Base-by-base conservation (phyloP, 345 rosid species). In the Capsella bursapastoris region DNA sequence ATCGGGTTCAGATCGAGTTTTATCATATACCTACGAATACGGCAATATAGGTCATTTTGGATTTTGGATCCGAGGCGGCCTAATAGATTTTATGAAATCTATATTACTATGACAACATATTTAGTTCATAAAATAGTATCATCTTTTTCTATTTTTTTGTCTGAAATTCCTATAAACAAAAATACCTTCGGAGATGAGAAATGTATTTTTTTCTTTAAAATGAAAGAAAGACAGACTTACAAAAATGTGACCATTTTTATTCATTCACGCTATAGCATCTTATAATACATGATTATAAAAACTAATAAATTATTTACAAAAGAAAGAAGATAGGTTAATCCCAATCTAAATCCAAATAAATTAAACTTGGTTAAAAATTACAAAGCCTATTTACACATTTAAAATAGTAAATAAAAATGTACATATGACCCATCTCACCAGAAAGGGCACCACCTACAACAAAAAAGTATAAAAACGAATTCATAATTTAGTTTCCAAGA, bases 381-480 rank as follows among this genome's bases (percentile, higher is more conserved):
- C 60, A 64, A 37, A 64, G 38, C 53, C 63, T 78, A 72, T 72
- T 66, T 53, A 72, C 81, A 59, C 25, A 22, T 22, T 44, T 65
- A 38, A 6, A 6, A 34, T 6, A 34, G 25, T 22, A 22, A 22
- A 32, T 29, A 61, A 59, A 18, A 34, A 59, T 72, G 44, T 77
- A 72, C 73, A 66, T 7, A 59, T 25, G 52, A 71, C 55, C 65
- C 72, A 55, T 18, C 65, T 88, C 84, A 93, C 98, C 98, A 93
- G 80, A 93, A 93, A 11, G 98, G 97, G 57, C 98, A 93, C 98
- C 98, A 93, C 92, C 98, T 90, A 84, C 70, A 70, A 78, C 25
- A 22, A 3, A 11, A 14, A n/a, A 8, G 27, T 35, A 22, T 22
- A 63, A 51, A n/a, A 22, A 22, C 28, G 0, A 9, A 18, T 66